Evolutionary conservation across 164 flowering plant genomes (phyloP).

Genomic region (Akebia trifoliata): DNA sequence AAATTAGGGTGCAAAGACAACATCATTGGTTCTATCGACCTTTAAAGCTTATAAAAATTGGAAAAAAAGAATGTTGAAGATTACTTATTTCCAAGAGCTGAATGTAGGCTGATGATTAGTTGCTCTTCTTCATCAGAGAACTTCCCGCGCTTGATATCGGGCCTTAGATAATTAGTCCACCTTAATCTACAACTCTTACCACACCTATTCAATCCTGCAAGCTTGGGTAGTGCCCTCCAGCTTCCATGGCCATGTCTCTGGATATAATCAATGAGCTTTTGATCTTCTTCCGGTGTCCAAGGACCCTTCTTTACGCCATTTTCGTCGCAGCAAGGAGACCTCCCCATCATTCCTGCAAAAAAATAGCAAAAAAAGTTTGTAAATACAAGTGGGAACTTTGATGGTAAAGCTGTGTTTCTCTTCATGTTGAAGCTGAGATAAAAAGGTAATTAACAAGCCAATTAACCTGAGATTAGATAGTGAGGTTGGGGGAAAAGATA

Average conservation of each 20-base stretch:
- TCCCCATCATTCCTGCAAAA: conserved; percentile 31
- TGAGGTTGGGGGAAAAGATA: neutral
- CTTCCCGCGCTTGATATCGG: conserved; percentile 20
- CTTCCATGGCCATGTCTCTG: conserved; percentile 45
- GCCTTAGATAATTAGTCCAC: conserved; percentile 12
- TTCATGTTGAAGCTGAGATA: no score
- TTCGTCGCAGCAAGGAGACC: conserved; percentile 38
- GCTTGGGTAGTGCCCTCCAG: conserved; percentile 56
- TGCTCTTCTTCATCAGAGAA: conserved; percentile 55
- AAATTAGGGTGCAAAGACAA: no score
- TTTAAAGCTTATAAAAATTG: no score
- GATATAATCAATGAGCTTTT: conserved; percentile 29
- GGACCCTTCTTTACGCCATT: conserved; percentile 52
- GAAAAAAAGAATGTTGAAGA: neutral
- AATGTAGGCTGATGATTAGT: conserved; percentile 53
- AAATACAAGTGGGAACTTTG: neutral
- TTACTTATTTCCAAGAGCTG: conserved; percentile 65
- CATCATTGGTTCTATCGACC: no score
- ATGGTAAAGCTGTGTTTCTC: neutral
- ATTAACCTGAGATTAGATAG: conserved; percentile 7
- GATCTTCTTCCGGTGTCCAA: conserved; percentile 42
- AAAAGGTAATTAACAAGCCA: neutral
- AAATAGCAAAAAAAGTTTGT: neutral
- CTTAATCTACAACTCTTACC: conserved; percentile 37
- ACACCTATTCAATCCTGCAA: conserved; percentile 62